Evolutionary conservation across 2,329 filamentous ascomycete genomes (phyloP), one percentile per base, ranked within the genome.

Genomic region (Aureobasidium leucospermi): DNA sequence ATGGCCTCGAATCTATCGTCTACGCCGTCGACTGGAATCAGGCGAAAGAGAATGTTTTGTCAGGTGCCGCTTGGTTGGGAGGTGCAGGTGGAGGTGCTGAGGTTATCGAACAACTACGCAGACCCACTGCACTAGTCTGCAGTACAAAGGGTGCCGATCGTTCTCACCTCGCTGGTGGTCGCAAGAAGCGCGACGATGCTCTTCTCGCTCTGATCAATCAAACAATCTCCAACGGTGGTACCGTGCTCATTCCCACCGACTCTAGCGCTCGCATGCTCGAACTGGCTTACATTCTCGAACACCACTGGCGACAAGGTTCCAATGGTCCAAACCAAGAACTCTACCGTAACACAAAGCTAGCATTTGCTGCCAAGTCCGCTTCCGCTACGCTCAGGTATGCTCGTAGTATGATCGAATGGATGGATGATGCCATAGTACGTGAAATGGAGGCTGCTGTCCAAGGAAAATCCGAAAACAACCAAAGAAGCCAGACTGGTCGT

Each of bases 21-120:
- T 97, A 99, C 68, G 93, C 94, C 0, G 90, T 96, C 16, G 93
- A 97, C 69, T 99, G 94, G 94, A 96, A 96, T 67, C 92, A 96
- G 74, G 90, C 89, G n/a, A 85, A 90, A 66, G 94, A 99, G 71
- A 96, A 96, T 74, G 91, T 97, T 15, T 86, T 96, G 61, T 86
- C 93, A 0, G 93, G 93, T 63, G 94, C 94, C 23, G 91, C 93
- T 29, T 97, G 94, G 90, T 81, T 99, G 43, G 90, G 90, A 47
- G 89, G 90, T 6, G 86, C 86, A 23, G 89, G 87, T 32, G 89
- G 89, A 42, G 89, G 90, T 19, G 87, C 89, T 8, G 91, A 96
- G 70, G 90, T 99, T 19, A 91, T 96, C 59, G 94, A 99, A 73
- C 90, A 95, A 69, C 74, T 99, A 66, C 86, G 91, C 61, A 94